A percentile compares a stretch with the other conserved stretches of the same genome.
Evolutionary conservation across 345 rosid genomes (phyloP).

Genomic region (Crucihimalaya himalaica): DNA sequence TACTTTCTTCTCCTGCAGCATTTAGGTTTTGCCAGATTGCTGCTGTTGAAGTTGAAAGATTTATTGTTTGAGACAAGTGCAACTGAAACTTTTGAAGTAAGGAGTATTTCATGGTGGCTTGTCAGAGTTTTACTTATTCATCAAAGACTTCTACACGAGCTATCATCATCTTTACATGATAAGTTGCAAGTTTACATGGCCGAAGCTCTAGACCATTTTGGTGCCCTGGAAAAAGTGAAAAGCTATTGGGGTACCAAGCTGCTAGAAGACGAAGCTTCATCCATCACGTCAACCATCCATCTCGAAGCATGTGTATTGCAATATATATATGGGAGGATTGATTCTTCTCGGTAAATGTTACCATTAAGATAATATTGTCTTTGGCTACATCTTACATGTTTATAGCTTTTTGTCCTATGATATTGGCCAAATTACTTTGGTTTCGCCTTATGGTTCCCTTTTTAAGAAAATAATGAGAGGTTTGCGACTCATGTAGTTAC

Average conservation of each 20-base stretch:
- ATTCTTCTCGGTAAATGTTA: conserved; percentile 70
- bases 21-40: conserved; percentile 69
- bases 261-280: conserved; percentile 51
- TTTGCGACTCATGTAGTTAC: background rate
- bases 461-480: background rate
- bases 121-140: conserved; percentile 66
- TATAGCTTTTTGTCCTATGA: conserved; percentile 4
- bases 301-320: conserved; percentile 80
- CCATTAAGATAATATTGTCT: conserved; percentile 1
- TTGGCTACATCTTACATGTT: conserved; percentile 14
- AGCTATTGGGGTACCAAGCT: conserved; percentile 61
- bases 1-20: conserved; percentile 48
- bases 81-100: conserved; percentile 45
- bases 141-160: conserved; percentile 81
- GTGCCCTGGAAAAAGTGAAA: conserved; percentile 57
- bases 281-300: conserved; percentile 65
- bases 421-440: conserved; percentile 3
- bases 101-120: conserved; percentile 93
- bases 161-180: conserved; percentile 79
- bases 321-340: conserved; percentile 68
- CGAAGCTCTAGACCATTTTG: conserved; percentile 66
- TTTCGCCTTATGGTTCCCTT: background rate
- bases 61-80: conserved; percentile 54
- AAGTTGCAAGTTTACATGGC: conserved; percentile 65
- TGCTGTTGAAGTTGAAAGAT: conserved; percentile 76